Conservation (phyloP, 805 yeast species). For the Ogataea trehalophila region DNA sequence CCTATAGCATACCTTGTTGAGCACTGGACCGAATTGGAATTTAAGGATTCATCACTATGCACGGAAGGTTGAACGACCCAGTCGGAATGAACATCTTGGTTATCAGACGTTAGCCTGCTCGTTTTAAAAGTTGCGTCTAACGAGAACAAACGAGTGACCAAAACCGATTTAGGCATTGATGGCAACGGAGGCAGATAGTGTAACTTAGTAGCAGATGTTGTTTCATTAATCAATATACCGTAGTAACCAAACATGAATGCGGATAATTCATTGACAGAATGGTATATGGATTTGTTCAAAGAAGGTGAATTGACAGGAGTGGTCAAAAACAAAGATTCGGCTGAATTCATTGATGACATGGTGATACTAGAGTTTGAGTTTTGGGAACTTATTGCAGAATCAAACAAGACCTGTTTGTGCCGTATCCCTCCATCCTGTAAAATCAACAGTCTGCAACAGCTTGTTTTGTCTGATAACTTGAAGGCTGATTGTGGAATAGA, state of each 20-base stretch:
- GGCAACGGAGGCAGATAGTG: constrained; percentile 42
- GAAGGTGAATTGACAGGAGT: background rate
- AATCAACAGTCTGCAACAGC: constrained; percentile 38
- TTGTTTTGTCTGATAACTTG: constrained; percentile 20
- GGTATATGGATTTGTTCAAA: constrained; percentile 32
- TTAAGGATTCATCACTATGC: constrained; percentile 24
- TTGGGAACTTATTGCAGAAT: constrained; percentile 30
- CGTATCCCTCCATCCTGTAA: constrained; percentile 49
- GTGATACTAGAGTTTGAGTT: background rate
- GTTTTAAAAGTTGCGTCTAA: constrained; percentile 22
- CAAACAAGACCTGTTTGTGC: constrained; percentile 44
- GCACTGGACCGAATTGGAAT: constrained; percentile 2
- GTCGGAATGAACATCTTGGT: constrained; percentile 6
- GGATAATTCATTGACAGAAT: constrained; percentile 40
- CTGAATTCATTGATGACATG: background rate
- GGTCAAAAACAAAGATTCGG: background rate
- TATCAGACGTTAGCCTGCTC: constrained; percentile 2
- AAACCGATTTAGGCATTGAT: constrained; percentile 34
- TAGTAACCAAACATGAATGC: constrained; percentile 52
- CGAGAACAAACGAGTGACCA: constrained; percentile 42
- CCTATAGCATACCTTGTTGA: constrained; percentile 43
- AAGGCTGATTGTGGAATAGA: constrained; percentile 14
- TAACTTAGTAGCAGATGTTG: constrained; percentile 39
- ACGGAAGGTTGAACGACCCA: constrained; percentile 44
- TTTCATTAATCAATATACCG: constrained; percentile 47